A percentile compares a stretch with the other conserved stretches of the same genome.
Conservation (phyloP, 2,329 filamentous ascomycete genomes). For the Blumeria graminis region DNA sequence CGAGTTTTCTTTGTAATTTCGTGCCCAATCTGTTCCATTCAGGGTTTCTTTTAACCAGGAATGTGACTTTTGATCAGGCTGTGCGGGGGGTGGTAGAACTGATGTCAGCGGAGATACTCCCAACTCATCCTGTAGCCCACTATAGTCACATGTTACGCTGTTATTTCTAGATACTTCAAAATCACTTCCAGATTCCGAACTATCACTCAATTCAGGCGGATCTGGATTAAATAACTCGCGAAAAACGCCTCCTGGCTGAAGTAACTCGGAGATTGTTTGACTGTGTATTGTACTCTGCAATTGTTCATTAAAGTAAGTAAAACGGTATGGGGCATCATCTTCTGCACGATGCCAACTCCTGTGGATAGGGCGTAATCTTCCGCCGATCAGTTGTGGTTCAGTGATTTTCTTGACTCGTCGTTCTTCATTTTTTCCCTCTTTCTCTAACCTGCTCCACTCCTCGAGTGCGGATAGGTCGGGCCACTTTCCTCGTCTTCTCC, state of each 20-base stretch:
- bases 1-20: slow-evolving; percentile 7
- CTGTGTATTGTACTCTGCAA: slow-evolving; percentile 91
- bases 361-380: slow-evolving; percentile 58
- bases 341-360: slow-evolving; percentile 67
- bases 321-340: slow-evolving; percentile 78
- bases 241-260: slow-evolving; percentile 67
- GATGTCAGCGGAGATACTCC: slow-evolving; percentile 10
- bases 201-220: slow-evolving; percentile 48
- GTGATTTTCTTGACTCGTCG: slow-evolving; percentile 75
- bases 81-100: slow-evolving; percentile 18
- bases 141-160: slow-evolving; percentile 12
- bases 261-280: slow-evolving; percentile 77
- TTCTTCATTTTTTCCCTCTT: slow-evolving; percentile 63
- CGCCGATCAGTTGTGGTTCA: slow-evolving; percentile 80
- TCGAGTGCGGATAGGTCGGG: slow-evolving; percentile 66
- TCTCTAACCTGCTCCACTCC: slow-evolving; percentile 77
- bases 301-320: slow-evolving; percentile 97
- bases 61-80: slow-evolving; percentile 1
- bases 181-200: slow-evolving; percentile 37
- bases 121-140: slow-evolving; percentile 19
- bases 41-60: neutral
- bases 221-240: slow-evolving; percentile 78
- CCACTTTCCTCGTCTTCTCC: slow-evolving; percentile 49
- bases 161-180: slow-evolving; percentile 16
- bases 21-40: slow-evolving; percentile 1